These are phyloP conservation scores for Trametes meyenii DNA, from an alignment of 768 basidiomycete genomes.

Conservation along the genomic window DNA sequence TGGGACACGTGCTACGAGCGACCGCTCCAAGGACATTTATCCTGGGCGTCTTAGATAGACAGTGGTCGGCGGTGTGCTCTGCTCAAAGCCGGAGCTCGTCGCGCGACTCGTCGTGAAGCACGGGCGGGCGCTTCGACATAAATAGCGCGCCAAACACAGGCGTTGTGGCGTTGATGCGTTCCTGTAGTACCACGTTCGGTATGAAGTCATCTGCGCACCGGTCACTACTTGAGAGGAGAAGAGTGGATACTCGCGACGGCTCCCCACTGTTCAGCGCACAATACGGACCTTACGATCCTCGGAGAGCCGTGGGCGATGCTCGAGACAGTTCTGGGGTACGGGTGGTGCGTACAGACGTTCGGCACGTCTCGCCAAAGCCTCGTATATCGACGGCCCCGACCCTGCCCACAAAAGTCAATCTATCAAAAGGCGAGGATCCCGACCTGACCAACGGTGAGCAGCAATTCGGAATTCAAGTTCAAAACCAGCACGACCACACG, in stretches of 20 bases:
- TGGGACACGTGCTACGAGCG: constrained; percentile 6
- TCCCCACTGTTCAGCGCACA: background rate
- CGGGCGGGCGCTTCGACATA: background rate
- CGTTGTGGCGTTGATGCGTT: constrained; percentile 2
- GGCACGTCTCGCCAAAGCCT: too few relatives aligned
- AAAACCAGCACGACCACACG: background rate
- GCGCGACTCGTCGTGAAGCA: background rate
- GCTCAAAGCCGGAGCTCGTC: background rate
- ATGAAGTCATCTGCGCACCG: background rate
- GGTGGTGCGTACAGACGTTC: too few relatives aligned
- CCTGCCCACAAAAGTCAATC: too few relatives aligned
- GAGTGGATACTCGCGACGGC: background rate
- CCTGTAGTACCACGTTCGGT: background rate
- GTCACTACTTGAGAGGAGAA: background rate
- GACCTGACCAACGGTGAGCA: background rate
- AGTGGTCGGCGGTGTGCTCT: background rate
- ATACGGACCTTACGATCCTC: too few relatives aligned
- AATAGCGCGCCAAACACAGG: background rate
- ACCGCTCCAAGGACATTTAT: background rate
- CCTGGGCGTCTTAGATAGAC: background rate
- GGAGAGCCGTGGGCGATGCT: too few relatives aligned
- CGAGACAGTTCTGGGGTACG: too few relatives aligned
- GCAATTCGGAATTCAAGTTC: background rate
- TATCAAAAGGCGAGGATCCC: background rate
- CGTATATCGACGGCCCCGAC: too few relatives aligned